Evolutionary conservation across 352 stramenopile genomes (phyloP).

Genomic region (Chrysophaeum taylorii): DNA sequence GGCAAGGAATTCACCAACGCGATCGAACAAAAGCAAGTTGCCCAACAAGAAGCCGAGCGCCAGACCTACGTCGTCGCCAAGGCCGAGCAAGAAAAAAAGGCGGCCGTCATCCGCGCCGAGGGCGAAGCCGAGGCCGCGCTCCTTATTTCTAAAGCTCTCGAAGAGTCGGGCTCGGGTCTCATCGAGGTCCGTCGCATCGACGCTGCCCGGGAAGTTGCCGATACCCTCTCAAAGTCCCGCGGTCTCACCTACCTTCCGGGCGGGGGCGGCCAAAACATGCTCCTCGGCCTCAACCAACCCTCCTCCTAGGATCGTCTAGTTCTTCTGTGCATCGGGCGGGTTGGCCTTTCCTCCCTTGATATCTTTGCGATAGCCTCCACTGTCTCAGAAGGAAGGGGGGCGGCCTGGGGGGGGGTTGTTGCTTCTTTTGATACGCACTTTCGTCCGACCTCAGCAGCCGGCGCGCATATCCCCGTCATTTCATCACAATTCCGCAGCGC

Average conservation of each 20-base stretch:
- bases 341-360: no score
- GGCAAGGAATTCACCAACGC: constrained; percentile 95
- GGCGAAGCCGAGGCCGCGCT: constrained; percentile 95
- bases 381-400: no score
- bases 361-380: no score
- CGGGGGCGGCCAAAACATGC: constrained; percentile 31
- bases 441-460: no score
- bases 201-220: constrained; percentile 97
- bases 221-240: constrained; percentile 85
- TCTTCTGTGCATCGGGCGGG: no score
- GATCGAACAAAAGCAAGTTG: constrained; percentile 99
- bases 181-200: constrained; percentile 99
- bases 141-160: constrained; percentile 93
- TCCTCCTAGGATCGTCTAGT: no score
- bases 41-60: constrained; percentile 96
- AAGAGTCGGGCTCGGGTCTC: constrained; percentile 91
- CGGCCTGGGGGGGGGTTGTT: no score
- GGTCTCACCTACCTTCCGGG: constrained; percentile 97
- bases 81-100: constrained; percentile 93
- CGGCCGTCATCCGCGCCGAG: constrained; percentile 65
- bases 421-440: no score
- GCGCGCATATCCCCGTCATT: no score
- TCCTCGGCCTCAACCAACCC: constrained; percentile 11
- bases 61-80: constrained; percentile 97
- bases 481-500: no score